These are phyloP conservation scores for Henningerozyma blattae DNA, from an alignment of 805 yeast genomes.

Conservation along the genomic window DNA sequence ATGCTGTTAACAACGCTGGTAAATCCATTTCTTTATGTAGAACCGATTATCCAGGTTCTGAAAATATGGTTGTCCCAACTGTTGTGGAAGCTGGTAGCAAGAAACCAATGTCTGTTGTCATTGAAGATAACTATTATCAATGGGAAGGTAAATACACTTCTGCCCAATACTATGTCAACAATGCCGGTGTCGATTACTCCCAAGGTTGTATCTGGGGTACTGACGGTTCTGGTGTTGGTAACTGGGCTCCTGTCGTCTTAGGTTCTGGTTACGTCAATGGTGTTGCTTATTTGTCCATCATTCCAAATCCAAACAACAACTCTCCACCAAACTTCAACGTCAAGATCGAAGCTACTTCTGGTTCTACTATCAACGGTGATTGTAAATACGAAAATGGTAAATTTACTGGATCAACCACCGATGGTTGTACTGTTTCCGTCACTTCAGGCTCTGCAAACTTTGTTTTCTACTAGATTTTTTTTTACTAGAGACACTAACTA, in stretches of 20 bases:
- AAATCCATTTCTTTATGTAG: slow-evolving; percentile 82
- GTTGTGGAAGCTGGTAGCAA: slow-evolving; percentile 55
- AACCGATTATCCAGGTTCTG: slow-evolving; percentile 99
- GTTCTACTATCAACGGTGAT: slow-evolving; percentile 54
- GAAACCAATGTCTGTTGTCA: slow-evolving; percentile 66
- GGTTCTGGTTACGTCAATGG: slow-evolving; percentile 80
- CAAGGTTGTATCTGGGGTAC: slow-evolving; percentile 96
- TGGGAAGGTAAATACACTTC: slow-evolving; percentile 82
- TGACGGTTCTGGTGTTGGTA: slow-evolving; percentile 70
- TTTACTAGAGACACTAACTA: background rate
- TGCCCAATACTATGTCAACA: slow-evolving; percentile 93
- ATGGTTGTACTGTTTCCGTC: slow-evolving; percentile 72
- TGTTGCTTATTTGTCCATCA: slow-evolving; percentile 72
- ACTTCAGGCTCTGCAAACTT: slow-evolving; percentile 49
- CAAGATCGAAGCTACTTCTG: slow-evolving; percentile 63
- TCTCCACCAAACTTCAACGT: slow-evolving; percentile 60
- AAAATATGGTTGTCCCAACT: slow-evolving; percentile 95
- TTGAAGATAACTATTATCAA: slow-evolving; percentile 61
- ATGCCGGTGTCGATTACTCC: slow-evolving; percentile 82
- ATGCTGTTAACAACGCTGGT: slow-evolving; percentile 50
- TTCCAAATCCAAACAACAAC: slow-evolving; percentile 88
- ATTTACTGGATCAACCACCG: slow-evolving; percentile 52
- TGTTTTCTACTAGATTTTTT: slow-evolving; percentile 35
- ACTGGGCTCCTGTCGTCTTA: slow-evolving; percentile 95
- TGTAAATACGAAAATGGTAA: slow-evolving; percentile 74